These are phyloP conservation scores for Zanthoxylum bungeanum DNA, from an alignment of 345 rosid species.

Conservation along the genomic window DNA sequence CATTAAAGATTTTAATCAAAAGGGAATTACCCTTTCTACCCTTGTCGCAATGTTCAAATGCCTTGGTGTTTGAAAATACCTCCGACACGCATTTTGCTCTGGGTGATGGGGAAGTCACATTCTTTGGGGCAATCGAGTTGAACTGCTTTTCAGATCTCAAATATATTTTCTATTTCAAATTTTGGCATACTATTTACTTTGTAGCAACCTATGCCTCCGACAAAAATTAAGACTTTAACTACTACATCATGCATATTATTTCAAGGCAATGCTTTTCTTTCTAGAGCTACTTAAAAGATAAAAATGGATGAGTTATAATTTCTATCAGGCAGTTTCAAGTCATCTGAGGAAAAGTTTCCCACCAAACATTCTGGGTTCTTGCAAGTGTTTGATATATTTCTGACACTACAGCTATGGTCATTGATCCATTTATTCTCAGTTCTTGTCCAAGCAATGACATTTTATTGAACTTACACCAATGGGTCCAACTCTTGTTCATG, in stretches of 20 bases:
- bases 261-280: not conserved
- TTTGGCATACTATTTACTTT: not conserved
- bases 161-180: slow-evolving; percentile 27
- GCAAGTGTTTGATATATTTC: not conserved
- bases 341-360: too few relatives aligned
- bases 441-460: not conserved
- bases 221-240: too few relatives aligned
- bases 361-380: not conserved
- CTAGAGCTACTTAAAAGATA: not conserved
- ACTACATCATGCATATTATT: not conserved
- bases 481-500: slow-evolving; percentile 89
- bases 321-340: not conserved
- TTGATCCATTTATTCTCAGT: not conserved
- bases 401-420: not conserved
- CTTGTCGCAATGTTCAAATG: too few relatives aligned
- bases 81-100: slow-evolving; percentile 97
- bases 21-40: too few relatives aligned
- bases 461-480: slow-evolving; percentile 70
- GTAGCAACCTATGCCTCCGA: not conserved
- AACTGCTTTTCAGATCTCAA: slow-evolving; percentile 88
- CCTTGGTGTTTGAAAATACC: too few relatives aligned
- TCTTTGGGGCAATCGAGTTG: slow-evolving; percentile 95
- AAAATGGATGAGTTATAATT: not conserved
- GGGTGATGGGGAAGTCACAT: slow-evolving; percentile 91
- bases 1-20: too few relatives aligned